Evolutionary conservation across 768 basidiomycete genomes (phyloP), one percentile per base, ranked within the genome.

Genomic region (Ramaria sp.): DNA sequence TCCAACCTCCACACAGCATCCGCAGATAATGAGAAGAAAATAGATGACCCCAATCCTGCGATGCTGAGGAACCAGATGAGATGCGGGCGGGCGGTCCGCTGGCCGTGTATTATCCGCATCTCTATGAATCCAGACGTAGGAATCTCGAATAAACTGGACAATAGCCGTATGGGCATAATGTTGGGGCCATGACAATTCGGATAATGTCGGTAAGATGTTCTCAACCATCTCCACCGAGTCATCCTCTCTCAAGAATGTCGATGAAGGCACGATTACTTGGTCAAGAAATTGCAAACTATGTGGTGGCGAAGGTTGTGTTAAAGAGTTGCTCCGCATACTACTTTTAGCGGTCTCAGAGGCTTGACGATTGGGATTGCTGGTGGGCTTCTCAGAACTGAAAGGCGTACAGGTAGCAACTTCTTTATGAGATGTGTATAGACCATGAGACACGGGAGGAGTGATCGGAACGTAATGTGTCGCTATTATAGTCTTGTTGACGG

Each of bases 51-150:
- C 53, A 24, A 55, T 47, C 24, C 53, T 43, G 18, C 42, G 27
- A 27, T 55, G 18, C 15, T 2, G 43, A 25, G 53, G 45, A 47
- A 55, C 15, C 3, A 55, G 34, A 36, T 55, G 24, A 13, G 24
- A 34, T 10, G 53, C 53, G 12, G 53, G 53, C 20, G 53, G 53
- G 18, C 53, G 42, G 24, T 43, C 28, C 20, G 34, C 27, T 28
- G 53, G 53, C 8, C 53, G 53, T 37, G 32, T 55, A 16, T 47
- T 47, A 36, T 48, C 15, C 34, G 13, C 18, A 20, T 55, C 53
- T 37, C 39, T 55, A 47, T 24, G 34, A 34, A 55, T 55, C 53
- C 53, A 55, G 18, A 55, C 53, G 12, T 55, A 55, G 10, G 53
- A 43, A 20, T 55, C 53, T 36, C 44, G 53, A 25, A 55, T 30